Conservation (phyloP, 148 eudicot genomes). For the Cornus florida region DNA sequence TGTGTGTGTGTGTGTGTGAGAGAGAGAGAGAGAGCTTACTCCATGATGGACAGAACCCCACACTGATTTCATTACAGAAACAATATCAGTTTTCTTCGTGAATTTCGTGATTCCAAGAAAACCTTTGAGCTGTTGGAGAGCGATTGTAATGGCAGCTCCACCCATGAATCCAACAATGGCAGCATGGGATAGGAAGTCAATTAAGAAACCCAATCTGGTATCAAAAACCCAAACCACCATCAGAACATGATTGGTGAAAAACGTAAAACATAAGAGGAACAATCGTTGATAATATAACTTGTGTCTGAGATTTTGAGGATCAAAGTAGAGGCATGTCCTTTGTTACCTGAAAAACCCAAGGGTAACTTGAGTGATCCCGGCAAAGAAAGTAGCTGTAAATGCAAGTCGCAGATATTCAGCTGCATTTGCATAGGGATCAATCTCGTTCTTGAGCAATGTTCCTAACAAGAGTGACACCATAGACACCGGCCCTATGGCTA, state of each 20-base stretch:
- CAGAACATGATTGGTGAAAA: neutral
- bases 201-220: conserved; percentile 68
- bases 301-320: neutral
- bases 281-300: neutral
- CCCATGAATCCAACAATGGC: conserved; percentile 84
- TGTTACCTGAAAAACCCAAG: conserved; percentile 70
- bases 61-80: conserved; percentile 60
- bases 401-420: conserved; percentile 52
- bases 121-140: conserved; percentile 72
- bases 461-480: conserved; percentile 69
- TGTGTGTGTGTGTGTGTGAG: neutral
- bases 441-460: conserved; percentile 47
- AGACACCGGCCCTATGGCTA: conserved; percentile 89
- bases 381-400: conserved; percentile 72
- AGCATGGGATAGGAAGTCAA: conserved; percentile 77
- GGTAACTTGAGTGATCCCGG: conserved; percentile 61
- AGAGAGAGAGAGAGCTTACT: conserved; percentile 24
- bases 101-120: conserved; percentile 63
- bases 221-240: conserved; percentile 6
- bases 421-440: conserved; percentile 49
- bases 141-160: conserved; percentile 79
- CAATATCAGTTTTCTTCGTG: conserved; percentile 57
- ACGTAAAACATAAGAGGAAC: neutral
- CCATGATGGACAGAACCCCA: conserved; percentile 47
- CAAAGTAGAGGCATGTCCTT: neutral